These are phyloP conservation scores for Hanseniaspora valbyensis DNA, from an alignment of 805 yeast species.

Conservation along the genomic window DNA sequence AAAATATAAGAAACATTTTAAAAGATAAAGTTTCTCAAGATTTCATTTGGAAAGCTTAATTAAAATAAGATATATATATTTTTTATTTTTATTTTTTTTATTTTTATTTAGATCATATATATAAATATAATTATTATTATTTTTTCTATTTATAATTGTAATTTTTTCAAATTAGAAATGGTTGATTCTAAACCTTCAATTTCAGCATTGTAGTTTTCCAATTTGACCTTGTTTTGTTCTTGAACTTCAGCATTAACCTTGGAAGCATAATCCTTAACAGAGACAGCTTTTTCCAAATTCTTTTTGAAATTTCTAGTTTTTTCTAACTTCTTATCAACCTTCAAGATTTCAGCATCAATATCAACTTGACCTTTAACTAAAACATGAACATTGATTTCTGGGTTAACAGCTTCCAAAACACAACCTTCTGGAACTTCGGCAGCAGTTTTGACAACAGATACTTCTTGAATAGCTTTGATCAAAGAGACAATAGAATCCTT, in stretches of 20 bases:
- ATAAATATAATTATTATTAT: neutral
- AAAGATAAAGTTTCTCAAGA: conserved; percentile 40
- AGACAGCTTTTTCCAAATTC: conserved; percentile 58
- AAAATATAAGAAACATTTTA: conserved; percentile 38
- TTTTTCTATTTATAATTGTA: conserved; percentile 39
- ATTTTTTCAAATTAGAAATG: conserved; percentile 68
- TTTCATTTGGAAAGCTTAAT: conserved; percentile 44
- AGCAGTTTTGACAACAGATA: conserved; percentile 47
- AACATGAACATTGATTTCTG: conserved; percentile 75
- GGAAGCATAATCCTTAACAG: conserved; percentile 63
- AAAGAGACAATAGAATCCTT: conserved; percentile 79
- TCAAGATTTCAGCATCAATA: conserved; percentile 77
- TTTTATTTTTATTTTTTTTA: neutral
- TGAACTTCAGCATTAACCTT: conserved; percentile 79
- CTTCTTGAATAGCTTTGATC: conserved; percentile 77
- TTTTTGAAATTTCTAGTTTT: conserved; percentile 51
- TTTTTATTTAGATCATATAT: neutral
- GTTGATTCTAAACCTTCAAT: conserved; percentile 82
- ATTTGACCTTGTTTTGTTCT: conserved; percentile 57
- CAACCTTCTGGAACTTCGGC: conserved; percentile 76
- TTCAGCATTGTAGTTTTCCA: conserved; percentile 69
- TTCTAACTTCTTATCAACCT: conserved; percentile 65
- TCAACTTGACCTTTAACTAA: conserved; percentile 92
- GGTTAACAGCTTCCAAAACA: conserved; percentile 70
- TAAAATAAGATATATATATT: neutral